A percentile compares a stretch with the other conserved stretches of the same genome.
Conservation (phyloP, 139 green algal genomes). For the Choricystis sp. region DNA sequence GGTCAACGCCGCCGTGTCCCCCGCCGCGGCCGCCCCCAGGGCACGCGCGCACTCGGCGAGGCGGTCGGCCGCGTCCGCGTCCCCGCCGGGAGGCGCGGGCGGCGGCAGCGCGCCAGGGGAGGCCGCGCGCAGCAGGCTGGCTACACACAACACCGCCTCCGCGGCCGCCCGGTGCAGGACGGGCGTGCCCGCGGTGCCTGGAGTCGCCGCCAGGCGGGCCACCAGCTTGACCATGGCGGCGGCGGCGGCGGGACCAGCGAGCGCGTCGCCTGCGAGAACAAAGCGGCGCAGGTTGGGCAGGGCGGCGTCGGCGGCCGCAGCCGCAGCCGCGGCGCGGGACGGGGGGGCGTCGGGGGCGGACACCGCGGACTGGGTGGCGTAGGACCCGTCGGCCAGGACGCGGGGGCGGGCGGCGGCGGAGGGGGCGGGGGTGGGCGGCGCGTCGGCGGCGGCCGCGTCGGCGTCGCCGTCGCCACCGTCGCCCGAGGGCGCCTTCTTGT, state of each 20-base stretch:
- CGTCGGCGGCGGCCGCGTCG: conserved; percentile 5
- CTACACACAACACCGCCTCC: conserved; percentile 65
- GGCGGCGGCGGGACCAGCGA: conserved; percentile 68
- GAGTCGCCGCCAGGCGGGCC: conserved; percentile 48
- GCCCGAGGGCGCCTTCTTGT: too few species aligned
- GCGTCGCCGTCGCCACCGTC: conserved; percentile 18
- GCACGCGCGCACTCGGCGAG: conserved; percentile 44
- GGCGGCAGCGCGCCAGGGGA: conserved; percentile 21
- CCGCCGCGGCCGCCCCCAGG: conserved; percentile 26
- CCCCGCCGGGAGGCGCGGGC: conserved; percentile 20
- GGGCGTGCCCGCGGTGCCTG: conserved; percentile 7
- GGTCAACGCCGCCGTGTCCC: conserved; percentile 4
- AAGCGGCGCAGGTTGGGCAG: conserved; percentile 44
- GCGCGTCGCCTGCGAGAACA: conserved; percentile 80
- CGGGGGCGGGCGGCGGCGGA: conserved; percentile 38
- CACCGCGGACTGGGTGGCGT: conserved; percentile 72
- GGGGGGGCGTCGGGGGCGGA: conserved; percentile 4
- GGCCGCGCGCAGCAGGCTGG: conserved; percentile 69
- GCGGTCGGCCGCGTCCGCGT: conserved; percentile 69
- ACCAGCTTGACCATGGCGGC: conserved; percentile 80
- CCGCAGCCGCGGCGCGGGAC: background rate
- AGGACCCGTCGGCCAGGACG: conserved; percentile 92
- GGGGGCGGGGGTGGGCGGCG: conserved; percentile 12
- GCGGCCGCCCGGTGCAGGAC: conserved; percentile 32
- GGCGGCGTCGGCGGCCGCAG: conserved; percentile 11